phyloP scores from a whole-genome alignment of 352 stramenopile genomes.

The Pythium volutum region DNA sequence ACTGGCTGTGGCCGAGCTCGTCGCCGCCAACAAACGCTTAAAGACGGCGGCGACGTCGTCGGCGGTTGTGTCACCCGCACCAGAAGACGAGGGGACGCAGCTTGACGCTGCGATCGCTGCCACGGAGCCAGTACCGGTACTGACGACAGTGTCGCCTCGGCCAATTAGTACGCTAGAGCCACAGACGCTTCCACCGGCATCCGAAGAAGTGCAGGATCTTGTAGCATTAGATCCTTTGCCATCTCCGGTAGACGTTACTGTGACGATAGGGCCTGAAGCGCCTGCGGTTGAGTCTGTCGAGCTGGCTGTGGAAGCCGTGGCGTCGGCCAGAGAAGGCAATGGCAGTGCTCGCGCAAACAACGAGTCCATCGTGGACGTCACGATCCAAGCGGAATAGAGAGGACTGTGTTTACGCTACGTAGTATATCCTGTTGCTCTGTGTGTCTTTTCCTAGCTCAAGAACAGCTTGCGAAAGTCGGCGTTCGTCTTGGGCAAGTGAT shows the following conservation, averaged over 20 bases:
- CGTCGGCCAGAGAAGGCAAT: not conserved
- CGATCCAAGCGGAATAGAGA: conserved; percentile 14
- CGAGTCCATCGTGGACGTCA: conserved; percentile 4
- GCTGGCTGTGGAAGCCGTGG: not conserved
- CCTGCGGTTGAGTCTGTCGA: not conserved
- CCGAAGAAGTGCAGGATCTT: not conserved
- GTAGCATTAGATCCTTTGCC: too few species aligned
- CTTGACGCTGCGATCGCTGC: conserved; percentile 11
- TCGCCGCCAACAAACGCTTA: conserved; percentile 18
- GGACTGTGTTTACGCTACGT: not conserved
- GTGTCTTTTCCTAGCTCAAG: conserved; percentile 24
- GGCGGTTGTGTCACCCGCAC: not conserved
- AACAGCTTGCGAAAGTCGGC: conserved; percentile 70
- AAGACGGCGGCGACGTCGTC: not conserved
- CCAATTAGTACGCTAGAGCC: not conserved
- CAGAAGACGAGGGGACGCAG: not conserved
- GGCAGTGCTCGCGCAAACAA: not conserved
- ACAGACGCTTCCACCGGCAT: not conserved
- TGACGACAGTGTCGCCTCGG: not conserved
- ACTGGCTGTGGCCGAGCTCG: conserved; percentile 45
- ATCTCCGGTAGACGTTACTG: not conserved
- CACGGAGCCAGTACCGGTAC: not conserved
- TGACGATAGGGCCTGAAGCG: not conserved
- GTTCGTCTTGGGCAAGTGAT: conserved; percentile 47
- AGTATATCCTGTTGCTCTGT: too few species aligned